These are phyloP conservation scores for Gossypium trilobum DNA, from an alignment of 441 rosid genomes.

Conservation along the genomic window DNA sequence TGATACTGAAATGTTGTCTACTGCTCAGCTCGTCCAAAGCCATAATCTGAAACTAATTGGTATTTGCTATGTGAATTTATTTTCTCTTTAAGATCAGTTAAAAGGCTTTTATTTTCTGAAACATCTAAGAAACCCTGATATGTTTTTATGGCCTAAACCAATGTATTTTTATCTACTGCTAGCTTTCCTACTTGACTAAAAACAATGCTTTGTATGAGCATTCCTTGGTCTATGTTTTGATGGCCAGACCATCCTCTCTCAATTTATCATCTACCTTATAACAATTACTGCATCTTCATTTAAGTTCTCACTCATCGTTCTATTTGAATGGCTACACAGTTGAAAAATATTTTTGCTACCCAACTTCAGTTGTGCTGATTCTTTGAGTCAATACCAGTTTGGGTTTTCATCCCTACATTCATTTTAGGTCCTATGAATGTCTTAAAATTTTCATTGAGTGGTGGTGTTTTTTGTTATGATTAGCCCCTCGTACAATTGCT, in stretches of 20 bases:
- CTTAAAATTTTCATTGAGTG: neutral
- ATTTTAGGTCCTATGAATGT: neutral
- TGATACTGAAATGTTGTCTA: neutral
- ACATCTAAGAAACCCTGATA: neutral
- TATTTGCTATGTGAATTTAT: neutral
- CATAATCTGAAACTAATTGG: neutral
- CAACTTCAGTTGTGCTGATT: neutral
- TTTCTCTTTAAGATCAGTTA: neutral
- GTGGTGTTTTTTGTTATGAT: neutral
- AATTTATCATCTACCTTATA: neutral
- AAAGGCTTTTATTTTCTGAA: neutral
- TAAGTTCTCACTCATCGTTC: neutral
- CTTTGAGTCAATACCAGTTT: neutral
- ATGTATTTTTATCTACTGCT: neutral
- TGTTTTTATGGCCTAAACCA: neutral
- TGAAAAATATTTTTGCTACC: neutral
- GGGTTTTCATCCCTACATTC: neutral
- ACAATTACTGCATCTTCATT: neutral
- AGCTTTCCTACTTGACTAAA: neutral
- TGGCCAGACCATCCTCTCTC: neutral
- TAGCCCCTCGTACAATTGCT: neutral
- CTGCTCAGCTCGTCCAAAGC: neutral
- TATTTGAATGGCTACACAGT: neutral
- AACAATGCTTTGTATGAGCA: neutral
- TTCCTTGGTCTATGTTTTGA: neutral